Percentiles rank a stretch among this genome's conserved stretches.
phyloP scores from a whole-genome alignment of 1,284 basidiomycete species.

The Leccinum griseonigrum region DNA sequence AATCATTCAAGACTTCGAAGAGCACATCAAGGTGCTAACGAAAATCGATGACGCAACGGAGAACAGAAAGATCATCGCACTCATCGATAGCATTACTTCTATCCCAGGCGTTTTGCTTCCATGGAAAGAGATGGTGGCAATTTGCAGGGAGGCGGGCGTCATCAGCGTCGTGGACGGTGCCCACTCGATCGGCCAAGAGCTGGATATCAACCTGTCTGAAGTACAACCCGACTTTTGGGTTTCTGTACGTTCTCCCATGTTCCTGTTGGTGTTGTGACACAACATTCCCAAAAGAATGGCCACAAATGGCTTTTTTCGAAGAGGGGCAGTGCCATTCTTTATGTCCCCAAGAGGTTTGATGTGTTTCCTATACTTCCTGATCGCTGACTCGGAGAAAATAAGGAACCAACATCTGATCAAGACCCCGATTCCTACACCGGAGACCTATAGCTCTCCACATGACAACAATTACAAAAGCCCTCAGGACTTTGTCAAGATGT shows the following conservation, averaged over 20 bases:
- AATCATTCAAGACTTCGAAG: slow-evolving; percentile 56
- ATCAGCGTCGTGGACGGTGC: slow-evolving; percentile 81
- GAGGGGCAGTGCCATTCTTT: slow-evolving; percentile 70
- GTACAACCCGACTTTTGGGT: slow-evolving; percentile 78
- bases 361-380: background rate
- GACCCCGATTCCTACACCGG: slow-evolving; percentile 73
- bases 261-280: background rate
- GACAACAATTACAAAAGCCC: slow-evolving; percentile 33
- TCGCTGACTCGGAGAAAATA: background rate
- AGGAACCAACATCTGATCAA: slow-evolving; percentile 76
- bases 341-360: slow-evolving; percentile 70
- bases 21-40: slow-evolving; percentile 34
- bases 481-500: slow-evolving; percentile 54
- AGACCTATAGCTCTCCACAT: slow-evolving; percentile 48
- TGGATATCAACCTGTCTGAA: slow-evolving; percentile 57
- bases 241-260: slow-evolving; percentile 46
- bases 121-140: slow-evolving; percentile 73
- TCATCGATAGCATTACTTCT: slow-evolving; percentile 76
- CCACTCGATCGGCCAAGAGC: slow-evolving; percentile 75
- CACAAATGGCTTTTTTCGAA: slow-evolving; percentile 86
- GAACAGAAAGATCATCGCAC: slow-evolving; percentile 55
- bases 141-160: slow-evolving; percentile 69
- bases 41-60: slow-evolving; percentile 23
- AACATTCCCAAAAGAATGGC: slow-evolving; percentile 51
- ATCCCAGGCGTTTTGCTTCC: slow-evolving; percentile 73